Conservation (phyloP, 2,329 filamentous ascomycete genomes). For the Aspergillus fructus region DNA sequence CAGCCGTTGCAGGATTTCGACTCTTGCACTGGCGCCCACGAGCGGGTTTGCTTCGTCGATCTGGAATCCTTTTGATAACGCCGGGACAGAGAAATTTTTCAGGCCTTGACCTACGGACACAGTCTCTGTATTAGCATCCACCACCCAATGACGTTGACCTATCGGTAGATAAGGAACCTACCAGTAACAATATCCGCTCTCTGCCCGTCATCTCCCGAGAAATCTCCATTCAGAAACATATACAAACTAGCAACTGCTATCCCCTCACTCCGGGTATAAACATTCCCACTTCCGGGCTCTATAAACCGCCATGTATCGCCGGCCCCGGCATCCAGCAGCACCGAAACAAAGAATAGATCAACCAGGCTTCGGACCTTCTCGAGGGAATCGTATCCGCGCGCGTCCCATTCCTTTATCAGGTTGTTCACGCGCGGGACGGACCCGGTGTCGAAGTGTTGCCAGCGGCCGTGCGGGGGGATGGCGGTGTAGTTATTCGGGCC, state of each 20-base stretch:
- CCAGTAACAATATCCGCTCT: constrained; percentile 14
- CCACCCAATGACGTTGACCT: no score
- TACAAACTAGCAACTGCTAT: constrained; percentile 53
- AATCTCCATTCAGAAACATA: constrained; percentile 49
- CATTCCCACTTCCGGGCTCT: constrained; percentile 35
- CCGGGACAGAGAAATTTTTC: constrained; percentile 31
- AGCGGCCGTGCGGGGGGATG: constrained; percentile 59
- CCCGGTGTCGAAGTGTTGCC: constrained; percentile 64
- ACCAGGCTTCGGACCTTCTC: constrained; percentile 56
- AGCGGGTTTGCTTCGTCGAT: constrained; percentile 46
- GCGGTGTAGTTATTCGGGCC: constrained; percentile 47
- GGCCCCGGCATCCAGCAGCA: constrained; percentile 57
- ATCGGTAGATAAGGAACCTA: neutral
- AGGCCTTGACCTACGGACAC: neutral
- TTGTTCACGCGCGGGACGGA: constrained; percentile 50
- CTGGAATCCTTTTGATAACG: constrained; percentile 45
- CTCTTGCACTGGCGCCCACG: constrained; percentile 46
- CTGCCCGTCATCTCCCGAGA: constrained; percentile 18
- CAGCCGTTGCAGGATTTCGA: constrained; percentile 43
- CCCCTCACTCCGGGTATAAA: constrained; percentile 49
- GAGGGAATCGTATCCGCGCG: constrained; percentile 40
- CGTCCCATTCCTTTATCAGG: constrained; percentile 49
- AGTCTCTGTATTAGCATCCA: neutral
- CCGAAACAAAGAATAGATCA: constrained; percentile 63
- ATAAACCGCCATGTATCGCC: constrained; percentile 51